Base-by-base conservation (phyloP, 768 basidiomycete species). In the Rhodotorula sphaerocarpa region DNA sequence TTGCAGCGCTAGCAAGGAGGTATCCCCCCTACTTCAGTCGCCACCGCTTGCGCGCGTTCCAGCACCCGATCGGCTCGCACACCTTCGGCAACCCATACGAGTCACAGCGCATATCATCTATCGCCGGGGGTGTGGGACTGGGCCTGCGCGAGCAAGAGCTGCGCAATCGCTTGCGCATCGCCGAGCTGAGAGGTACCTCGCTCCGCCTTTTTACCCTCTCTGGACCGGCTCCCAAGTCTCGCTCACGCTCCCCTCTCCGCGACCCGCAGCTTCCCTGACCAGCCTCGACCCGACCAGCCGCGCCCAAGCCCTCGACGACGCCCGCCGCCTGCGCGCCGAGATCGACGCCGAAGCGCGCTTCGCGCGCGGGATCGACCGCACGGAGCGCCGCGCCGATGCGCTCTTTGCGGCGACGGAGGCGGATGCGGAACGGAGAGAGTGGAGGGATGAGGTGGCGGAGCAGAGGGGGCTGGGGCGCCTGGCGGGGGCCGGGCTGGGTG, bases 131-230 rank as follows among this genome's bases (percentile, higher is more conserved):
- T n/a, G n/a, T n/a, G n/a, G n/a, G n/a, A n/a, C n/a, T n/a, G n/a
- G 45, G 48, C 27, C 3, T 64, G 28, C 30, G 57, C n/a, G 57
- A 46, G 15, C 45, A 54, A 34, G 57, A 66, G 39, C 48, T 66
- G 27, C 6, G 42, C 20, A 54, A 47, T 10, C 36, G 60, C 3
- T n/a, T 66, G 20, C 43, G 65, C 12, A 20, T 61, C 16, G 65
- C 65, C 15, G 65, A 66, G 30, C 47, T 58, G 43, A 31, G 60
- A 27, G 65, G 65, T 66, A 30, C 15, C n/a, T n/a, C n/a, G 4
- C 23, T 36, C 43, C 12, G 41, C 11, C 2, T 1, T 28, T 42
- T 21, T 23, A 21, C 31, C 3, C 0, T n/a, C n/a, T 25, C 14
- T 15, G 18, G 20, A 14, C 20, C 44, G n/a, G n/a, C n/a, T n/a